phyloP scores from a whole-genome alignment of 371 early-diverging fungal genomes.

The Mortierella sp. region DNA sequence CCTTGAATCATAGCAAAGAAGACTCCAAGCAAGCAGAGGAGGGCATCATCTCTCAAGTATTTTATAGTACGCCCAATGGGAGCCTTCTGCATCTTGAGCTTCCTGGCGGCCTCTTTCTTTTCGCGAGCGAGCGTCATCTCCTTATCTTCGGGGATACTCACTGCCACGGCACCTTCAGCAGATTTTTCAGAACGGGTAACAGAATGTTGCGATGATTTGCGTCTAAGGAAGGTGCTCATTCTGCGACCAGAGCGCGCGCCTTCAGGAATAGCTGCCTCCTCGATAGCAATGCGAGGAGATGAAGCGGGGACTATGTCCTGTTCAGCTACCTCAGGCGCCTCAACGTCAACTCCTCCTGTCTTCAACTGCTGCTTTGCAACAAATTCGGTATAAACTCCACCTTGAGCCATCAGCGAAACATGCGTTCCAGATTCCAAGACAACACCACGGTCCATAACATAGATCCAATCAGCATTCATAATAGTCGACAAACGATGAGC shows the following conservation, averaged over 20 bases:
- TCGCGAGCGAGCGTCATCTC: slow-evolving; percentile 37
- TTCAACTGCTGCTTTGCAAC: slow-evolving; percentile 57
- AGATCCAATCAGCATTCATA: slow-evolving; percentile 87
- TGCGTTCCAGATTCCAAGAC: slow-evolving; percentile 81
- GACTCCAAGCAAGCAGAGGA: slow-evolving; percentile 56
- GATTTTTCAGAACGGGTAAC: slow-evolving; percentile 44
- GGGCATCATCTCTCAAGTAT: slow-evolving; percentile 57
- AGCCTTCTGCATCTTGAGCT: slow-evolving; percentile 61
- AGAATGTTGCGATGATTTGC: slow-evolving; percentile 52
- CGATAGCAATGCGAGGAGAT: slow-evolving; percentile 39
- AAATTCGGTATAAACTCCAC: slow-evolving; percentile 67
- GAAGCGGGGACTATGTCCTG: background rate
- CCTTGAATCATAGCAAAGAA: slow-evolving; percentile 62
- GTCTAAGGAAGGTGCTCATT: slow-evolving; percentile 38
- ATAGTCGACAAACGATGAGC: slow-evolving; percentile 84
- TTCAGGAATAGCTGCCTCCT: slow-evolving; percentile 27
- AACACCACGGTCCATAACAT: slow-evolving; percentile 78
- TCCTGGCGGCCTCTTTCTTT: slow-evolving; percentile 60
- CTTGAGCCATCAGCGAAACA: slow-evolving; percentile 63
- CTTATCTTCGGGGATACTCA: slow-evolving; percentile 21
- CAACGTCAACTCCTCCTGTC: slow-evolving; percentile 45
- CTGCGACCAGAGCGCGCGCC: slow-evolving; percentile 36
- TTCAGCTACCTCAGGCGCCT: slow-evolving; percentile 17
- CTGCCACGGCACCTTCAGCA: slow-evolving; percentile 15
- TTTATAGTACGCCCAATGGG: slow-evolving; percentile 59